Percentiles rank a stretch among this genome's conserved stretches.
phyloP scores from a whole-genome alignment of 2,329 filamentous ascomycete genomes.

The Cordyceps tenuipes region DNA sequence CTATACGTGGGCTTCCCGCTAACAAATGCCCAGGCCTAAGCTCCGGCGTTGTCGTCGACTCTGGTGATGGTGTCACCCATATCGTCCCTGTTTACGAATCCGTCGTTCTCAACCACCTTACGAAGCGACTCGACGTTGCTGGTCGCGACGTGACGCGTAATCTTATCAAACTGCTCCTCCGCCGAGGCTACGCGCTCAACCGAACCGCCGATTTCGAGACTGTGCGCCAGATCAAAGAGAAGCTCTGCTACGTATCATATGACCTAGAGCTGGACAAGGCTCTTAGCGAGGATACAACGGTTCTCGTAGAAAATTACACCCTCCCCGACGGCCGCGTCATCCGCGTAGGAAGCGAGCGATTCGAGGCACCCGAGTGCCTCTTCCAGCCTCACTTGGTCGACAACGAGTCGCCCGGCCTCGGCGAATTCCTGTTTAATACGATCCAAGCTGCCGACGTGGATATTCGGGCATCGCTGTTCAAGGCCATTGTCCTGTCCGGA shows the following conservation, averaged over 20 bases:
- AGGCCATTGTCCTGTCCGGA: slow-evolving; percentile 92
- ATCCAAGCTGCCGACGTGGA: slow-evolving; percentile 95
- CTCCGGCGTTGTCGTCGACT: slow-evolving; percentile 96
- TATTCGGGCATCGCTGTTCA: slow-evolving; percentile 87
- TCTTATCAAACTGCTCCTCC: slow-evolving; percentile 86
- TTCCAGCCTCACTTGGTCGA: slow-evolving; percentile 98
- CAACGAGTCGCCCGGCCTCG: slow-evolving; percentile 92
- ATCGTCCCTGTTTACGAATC: slow-evolving; percentile 98
- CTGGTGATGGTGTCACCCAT: slow-evolving; percentile 95
- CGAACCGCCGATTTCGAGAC: slow-evolving; percentile 98
- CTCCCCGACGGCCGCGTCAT: slow-evolving; percentile 94
- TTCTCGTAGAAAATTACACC: slow-evolving; percentile 95
- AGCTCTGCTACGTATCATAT: slow-evolving; percentile 98
- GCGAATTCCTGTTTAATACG: slow-evolving; percentile 97
- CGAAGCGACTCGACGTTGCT: slow-evolving; percentile 85
- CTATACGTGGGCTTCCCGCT: background rate
- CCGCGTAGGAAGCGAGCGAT: slow-evolving; percentile 90
- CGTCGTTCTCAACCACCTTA: slow-evolving; percentile 94
- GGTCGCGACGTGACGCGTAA: slow-evolving; percentile 98
- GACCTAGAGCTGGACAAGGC: slow-evolving; percentile 94
- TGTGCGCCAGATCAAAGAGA: slow-evolving; percentile 98
- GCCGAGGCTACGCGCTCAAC: slow-evolving; percentile 93
- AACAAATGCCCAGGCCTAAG: slow-evolving; percentile 55
- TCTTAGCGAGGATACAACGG: slow-evolving; percentile 93
- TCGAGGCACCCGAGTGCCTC: slow-evolving; percentile 94